Conservation (phyloP, 768 basidiomycete genomes). For the Boletellus ananiceps region DNA sequence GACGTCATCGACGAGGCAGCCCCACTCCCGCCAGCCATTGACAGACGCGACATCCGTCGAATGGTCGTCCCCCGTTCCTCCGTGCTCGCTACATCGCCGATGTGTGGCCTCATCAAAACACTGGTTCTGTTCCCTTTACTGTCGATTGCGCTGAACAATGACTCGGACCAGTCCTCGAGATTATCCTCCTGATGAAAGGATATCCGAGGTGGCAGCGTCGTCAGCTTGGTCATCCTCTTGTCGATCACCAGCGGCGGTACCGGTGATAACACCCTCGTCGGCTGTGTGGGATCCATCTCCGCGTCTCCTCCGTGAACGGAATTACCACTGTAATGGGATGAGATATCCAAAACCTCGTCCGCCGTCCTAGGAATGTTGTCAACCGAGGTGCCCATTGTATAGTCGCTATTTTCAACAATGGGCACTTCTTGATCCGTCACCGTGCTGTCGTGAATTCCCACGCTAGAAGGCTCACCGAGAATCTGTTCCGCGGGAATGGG, state of each 20-base stretch:
- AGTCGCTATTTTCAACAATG: background rate
- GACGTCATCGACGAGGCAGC: slow-evolving; percentile 1
- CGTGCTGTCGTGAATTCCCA: background rate
- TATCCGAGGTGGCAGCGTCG: slow-evolving; percentile 44
- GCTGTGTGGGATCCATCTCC: slow-evolving; percentile 7
- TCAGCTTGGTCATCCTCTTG: slow-evolving; percentile 18
- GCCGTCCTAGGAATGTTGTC: slow-evolving; percentile 20
- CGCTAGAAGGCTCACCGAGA: slow-evolving; percentile 7
- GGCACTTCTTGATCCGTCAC: slow-evolving; percentile 1
- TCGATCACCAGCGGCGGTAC: slow-evolving; percentile 33
- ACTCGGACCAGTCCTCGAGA: slow-evolving; percentile 51
- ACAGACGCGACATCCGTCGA: slow-evolving; percentile 10
- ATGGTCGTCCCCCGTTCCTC: slow-evolving; percentile 17
- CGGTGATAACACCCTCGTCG: slow-evolving; percentile 10
- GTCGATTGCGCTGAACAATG: slow-evolving; percentile 51
- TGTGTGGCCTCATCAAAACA: background rate
- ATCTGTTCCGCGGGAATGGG: slow-evolving; percentile 5
- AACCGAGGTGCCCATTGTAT: background rate
- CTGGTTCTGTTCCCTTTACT: slow-evolving; percentile 15
- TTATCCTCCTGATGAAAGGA: slow-evolving; percentile 49
- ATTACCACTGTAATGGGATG: slow-evolving; percentile 16
- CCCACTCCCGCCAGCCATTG: background rate
- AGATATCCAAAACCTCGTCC: slow-evolving; percentile 28
- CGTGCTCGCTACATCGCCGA: background rate
- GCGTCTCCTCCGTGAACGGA: slow-evolving; percentile 4